These are phyloP conservation scores for Multifurca ochricompacta DNA, from an alignment of 768 basidiomycete genomes.

Conservation along the genomic window DNA sequence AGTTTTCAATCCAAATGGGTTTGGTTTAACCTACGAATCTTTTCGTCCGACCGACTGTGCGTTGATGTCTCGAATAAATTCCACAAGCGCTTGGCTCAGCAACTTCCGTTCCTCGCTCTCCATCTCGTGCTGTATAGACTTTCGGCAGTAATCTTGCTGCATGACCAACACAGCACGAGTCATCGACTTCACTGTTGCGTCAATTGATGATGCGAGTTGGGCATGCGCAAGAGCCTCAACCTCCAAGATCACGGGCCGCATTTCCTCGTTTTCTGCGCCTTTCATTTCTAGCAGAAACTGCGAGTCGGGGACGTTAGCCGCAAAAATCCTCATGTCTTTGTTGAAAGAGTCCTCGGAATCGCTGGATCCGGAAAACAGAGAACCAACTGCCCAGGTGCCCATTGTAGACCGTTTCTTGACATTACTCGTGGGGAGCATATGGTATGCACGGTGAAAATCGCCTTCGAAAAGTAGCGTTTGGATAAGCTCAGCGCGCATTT, in stretches of 20 bases:
- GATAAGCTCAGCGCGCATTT: not conserved
- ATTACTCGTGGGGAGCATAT: not conserved
- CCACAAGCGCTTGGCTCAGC: not conserved
- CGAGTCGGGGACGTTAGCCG: not conserved
- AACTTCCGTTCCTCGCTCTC: not conserved
- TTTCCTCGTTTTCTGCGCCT: not conserved
- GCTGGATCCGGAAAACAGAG: not conserved
- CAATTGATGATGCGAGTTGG: slow-evolving; percentile 4
- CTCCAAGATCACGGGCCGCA: not conserved
- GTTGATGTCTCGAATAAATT: slow-evolving; percentile 12
- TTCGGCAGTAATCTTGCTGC: slow-evolving; percentile 8
- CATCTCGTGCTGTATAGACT: slow-evolving; percentile 5
- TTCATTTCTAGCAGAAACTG: slow-evolving; percentile 11
- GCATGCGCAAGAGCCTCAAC: not conserved
- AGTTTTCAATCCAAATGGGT: not conserved
- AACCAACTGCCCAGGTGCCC: not conserved
- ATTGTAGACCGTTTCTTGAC: not conserved
- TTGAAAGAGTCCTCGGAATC: not conserved
- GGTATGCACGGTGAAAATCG: slow-evolving; percentile 2
- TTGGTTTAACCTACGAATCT: slow-evolving; percentile 3
- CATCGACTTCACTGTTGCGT: not conserved
- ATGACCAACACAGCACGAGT: not conserved
- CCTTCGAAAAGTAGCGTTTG: not conserved
- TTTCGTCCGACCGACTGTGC: not conserved
- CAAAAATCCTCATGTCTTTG: slow-evolving; percentile 8